A percentile compares a stretch with the other conserved stretches of the same genome.
Conservation (phyloP, 441 rosid species). For the Syzygium malaccense region DNA sequence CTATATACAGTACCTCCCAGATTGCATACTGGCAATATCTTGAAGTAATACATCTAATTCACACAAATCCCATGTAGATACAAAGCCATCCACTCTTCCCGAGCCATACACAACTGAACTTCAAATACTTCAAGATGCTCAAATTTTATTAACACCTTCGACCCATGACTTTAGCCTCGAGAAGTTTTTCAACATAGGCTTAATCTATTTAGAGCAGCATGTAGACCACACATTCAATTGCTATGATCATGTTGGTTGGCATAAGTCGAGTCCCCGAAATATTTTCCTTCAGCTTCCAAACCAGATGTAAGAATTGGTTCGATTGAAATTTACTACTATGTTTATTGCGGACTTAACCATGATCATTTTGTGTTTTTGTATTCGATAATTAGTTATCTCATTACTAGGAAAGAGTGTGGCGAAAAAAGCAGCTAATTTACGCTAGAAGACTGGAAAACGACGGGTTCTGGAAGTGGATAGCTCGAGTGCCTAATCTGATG, state of each 20-base stretch:
- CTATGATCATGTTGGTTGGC: neutral
- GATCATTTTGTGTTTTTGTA: neutral
- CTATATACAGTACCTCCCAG: neutral
- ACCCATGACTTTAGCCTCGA: neutral
- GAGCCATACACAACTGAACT: neutral
- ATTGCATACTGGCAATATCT: neutral
- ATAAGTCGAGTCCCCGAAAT: neutral
- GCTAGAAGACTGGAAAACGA: neutral
- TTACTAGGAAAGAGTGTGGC: neutral
- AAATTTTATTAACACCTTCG: neutral
- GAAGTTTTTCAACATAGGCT: neutral
- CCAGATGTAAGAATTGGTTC: neutral
- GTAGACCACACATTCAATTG: neutral
- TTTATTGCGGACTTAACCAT: neutral
- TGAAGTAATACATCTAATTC: neutral
- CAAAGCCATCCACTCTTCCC: neutral
- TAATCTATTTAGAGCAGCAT: neutral
- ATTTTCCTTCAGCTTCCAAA: neutral
- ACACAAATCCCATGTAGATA: neutral
- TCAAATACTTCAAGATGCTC: neutral
- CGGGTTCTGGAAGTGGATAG: neutral
- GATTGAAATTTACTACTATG: neutral
- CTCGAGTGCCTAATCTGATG: neutral
- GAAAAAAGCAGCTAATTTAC: too few species aligned
- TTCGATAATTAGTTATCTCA: neutral